Base-by-base conservation (phyloP, 1,139 yeast species). In the Magnusiomyces paraingens region DNA sequence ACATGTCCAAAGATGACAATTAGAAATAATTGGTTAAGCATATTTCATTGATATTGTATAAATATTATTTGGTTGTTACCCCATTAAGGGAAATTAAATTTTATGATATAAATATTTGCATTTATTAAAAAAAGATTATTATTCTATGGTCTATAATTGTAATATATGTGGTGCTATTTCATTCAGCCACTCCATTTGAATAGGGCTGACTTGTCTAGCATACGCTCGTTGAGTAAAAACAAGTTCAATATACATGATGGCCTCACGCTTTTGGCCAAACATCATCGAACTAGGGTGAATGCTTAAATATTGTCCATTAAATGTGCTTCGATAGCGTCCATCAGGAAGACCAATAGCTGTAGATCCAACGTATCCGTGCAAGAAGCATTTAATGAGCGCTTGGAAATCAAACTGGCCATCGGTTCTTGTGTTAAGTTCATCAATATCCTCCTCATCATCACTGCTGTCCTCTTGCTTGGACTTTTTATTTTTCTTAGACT, bases 331-430 rank as follows among this genome's bases (percentile, higher is more conserved):
- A 71, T 85, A 94, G 2, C 96, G 86, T 63, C 97, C 78, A 67
- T 94, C 99, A 0, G 99, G 96, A 82, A 88, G 82, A 5, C 97
- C 95, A 18, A 93, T 82, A 0, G 99, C 99, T 0, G 96, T 84
- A 67, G 93, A 91, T 55, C 84, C 78, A 35, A 88, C 78, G 63
- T 79, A 93, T 0, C 99, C 99, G 49, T 79, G 76, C 47, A 94
- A 71, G 68, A 94, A 94, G 52, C 72, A 65, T 66, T 87, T 87
- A 53, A 93, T 72, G 3, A 93, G 75, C 1, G 73, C 68, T 14
- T 85, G 80, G 46, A 84, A 77, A 59, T 84, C 84, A 52, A 80
- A 62, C 22, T 52, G 55, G 14, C 56, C 54, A 15, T 56, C 38
- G 10, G 52, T 52, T 10, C 54, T 47, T 15, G 57, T 52, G 21